Evolutionary conservation across 2,329 filamentous ascomycete genomes (phyloP).

Genomic region (Trichocomaceae sp.): DNA sequence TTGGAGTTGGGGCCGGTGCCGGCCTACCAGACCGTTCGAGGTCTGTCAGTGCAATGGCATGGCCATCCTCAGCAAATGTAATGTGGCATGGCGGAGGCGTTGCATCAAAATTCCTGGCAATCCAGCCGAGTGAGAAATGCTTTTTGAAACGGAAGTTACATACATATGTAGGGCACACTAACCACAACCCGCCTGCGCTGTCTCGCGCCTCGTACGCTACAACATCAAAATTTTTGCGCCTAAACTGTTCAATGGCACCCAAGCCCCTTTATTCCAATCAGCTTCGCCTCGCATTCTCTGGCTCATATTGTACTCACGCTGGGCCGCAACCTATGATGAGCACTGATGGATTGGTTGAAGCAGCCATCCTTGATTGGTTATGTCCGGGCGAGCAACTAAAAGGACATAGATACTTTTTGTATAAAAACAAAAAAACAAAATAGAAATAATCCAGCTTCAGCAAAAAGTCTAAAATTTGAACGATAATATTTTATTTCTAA

Average conservation of each 20-base stretch:
- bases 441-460: too few relatives aligned
- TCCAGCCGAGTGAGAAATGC: not conserved
- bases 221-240: not conserved
- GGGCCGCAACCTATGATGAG: slow-evolving; percentile 1
- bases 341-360: not conserved
- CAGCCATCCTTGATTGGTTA: not conserved
- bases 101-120: not conserved
- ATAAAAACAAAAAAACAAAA: not conserved
- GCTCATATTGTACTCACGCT: not conserved
- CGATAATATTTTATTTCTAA: not conserved
- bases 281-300: not conserved
- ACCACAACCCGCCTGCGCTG: not conserved
- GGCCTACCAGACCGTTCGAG: not conserved
- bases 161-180: not conserved
- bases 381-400: not conserved
- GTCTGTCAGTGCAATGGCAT: slow-evolving; percentile 1
- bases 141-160: not conserved
- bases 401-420: not conserved
- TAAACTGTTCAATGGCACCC: slow-evolving; percentile 2
- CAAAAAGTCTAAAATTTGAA: not conserved
- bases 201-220: slow-evolving; percentile 2
- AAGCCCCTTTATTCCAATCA: not conserved
- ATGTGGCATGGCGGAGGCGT: not conserved
- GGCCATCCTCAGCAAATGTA: not conserved
- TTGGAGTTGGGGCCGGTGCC: not conserved